phyloP scores from a whole-genome alignment of 1,139 yeast genomes.

The Martiniozyma asiatica region DNA sequence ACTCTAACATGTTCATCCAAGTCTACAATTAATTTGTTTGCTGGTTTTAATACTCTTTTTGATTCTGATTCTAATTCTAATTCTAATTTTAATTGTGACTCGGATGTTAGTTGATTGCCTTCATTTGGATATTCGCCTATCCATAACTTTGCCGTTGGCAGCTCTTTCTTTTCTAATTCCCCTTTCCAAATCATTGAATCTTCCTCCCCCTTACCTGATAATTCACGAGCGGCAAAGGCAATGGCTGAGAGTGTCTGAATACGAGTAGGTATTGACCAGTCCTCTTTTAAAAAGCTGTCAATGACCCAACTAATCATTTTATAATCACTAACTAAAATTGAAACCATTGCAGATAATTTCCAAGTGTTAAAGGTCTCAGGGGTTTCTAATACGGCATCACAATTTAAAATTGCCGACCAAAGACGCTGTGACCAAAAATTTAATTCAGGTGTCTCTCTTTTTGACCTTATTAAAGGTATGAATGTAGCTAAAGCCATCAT shows the following conservation, averaged over 20 bases:
- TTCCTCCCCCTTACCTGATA: conserved; percentile 35
- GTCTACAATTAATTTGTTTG: conserved; percentile 3
- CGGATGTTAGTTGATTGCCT: conserved; percentile 18
- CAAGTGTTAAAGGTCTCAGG: conserved; percentile 34
- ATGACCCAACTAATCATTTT: too few species aligned
- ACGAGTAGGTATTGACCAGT: conserved; percentile 54
- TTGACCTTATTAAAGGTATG: too few species aligned
- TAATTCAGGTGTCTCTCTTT: conserved; percentile 47
- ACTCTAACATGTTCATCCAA: conserved; percentile 1
- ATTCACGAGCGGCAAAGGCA: conserved; percentile 47
- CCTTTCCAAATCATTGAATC: conserved; percentile 33
- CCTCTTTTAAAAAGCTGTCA: conserved; percentile 40
- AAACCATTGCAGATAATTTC: conserved; percentile 38
- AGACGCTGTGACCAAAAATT: conserved; percentile 33
- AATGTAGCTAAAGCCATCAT: too few species aligned
- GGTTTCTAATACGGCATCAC: conserved; percentile 1
- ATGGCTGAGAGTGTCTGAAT: conserved; percentile 42
- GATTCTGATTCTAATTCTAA: conserved; percentile 13
- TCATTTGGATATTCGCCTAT: conserved; percentile 30
- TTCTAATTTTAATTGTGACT: not conserved
- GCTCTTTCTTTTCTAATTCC: conserved; percentile 24
- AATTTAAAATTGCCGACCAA: too few species aligned
- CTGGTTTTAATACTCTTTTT: conserved; percentile 6
- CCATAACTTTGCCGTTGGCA: conserved; percentile 33
- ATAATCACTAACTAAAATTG: conserved; percentile 37